phyloP scores from a whole-genome alignment of 2,329 filamentous ascomycete species.

The Alternaria angustiovoidea region DNA sequence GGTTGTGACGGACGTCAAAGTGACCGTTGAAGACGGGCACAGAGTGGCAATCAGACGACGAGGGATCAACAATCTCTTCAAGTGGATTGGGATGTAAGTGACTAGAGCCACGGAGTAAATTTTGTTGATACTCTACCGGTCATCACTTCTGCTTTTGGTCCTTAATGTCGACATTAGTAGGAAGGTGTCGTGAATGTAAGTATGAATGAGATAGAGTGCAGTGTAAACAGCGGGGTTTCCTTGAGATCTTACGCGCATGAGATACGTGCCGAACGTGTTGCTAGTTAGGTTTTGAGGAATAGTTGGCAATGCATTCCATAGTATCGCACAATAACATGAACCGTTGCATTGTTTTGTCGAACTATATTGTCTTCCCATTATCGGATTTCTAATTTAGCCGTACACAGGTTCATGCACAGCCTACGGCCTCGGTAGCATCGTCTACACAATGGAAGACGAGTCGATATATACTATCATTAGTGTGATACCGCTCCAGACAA shows the following conservation, averaged over 20 bases:
- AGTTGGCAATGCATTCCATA: too few species aligned
- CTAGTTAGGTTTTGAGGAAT: too few species aligned
- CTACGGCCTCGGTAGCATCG: too few species aligned
- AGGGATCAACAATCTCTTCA: not conserved
- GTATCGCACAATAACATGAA: too few species aligned
- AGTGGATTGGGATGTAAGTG: too few species aligned
- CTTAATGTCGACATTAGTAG: not conserved
- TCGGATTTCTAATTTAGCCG: not conserved
- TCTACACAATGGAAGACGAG: too few species aligned
- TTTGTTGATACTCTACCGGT: not conserved
- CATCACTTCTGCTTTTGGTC: not conserved
- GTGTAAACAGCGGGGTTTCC: not conserved
- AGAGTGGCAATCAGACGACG: not conserved
- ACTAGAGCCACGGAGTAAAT: too few species aligned
- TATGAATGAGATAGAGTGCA: not conserved
- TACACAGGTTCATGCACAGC: not conserved
- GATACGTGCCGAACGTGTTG: not conserved
- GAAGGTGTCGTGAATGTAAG: not conserved
- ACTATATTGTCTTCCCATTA: not conserved
- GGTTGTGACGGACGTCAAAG: not conserved
- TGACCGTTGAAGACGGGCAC: not conserved
- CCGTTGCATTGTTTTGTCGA: too few species aligned
- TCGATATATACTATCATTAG: too few species aligned
- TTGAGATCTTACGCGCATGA: not conserved
- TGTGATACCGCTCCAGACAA: too few species aligned